Percentiles rank a stretch among this genome's conserved stretches.
Evolutionary conservation across 2,329 filamentous ascomycete genomes (phyloP).

Genomic region (Byssoonygena ceratinophila): DNA sequence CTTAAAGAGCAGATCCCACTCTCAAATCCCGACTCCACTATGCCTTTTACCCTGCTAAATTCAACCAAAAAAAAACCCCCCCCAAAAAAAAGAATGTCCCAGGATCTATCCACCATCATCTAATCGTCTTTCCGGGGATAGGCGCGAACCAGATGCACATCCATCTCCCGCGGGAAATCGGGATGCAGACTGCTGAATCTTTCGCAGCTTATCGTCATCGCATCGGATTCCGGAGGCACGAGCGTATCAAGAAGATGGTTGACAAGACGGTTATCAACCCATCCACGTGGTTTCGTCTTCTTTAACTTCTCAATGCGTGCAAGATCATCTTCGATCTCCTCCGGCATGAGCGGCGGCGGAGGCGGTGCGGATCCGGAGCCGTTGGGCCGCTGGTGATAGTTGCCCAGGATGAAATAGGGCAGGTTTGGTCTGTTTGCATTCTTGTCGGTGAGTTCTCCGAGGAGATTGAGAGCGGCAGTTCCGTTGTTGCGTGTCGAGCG

Average conservation of each 20-base stretch:
- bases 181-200: conserved; percentile 35
- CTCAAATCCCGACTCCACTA: no score
- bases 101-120: not conserved
- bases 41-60: not conserved
- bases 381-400: conserved; percentile 37
- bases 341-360: conserved; percentile 35
- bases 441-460: conserved; percentile 47
- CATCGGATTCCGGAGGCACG: conserved; percentile 14
- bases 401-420: conserved; percentile 39
- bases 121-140: conserved; percentile 15
- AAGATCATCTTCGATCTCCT: conserved; percentile 40
- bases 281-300: conserved; percentile 28
- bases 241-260: conserved; percentile 31
- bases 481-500: conserved; percentile 44
- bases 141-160: conserved; percentile 35
- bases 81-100: not conserved
- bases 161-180: conserved; percentile 36
- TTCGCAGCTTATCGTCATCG: conserved; percentile 23
- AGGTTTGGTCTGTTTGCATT: conserved; percentile 37
- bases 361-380: conserved; percentile 33
- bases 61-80: not conserved
- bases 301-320: conserved; percentile 33
- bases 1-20: no score
- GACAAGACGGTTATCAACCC: conserved; percentile 35
- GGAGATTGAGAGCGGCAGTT: conserved; percentile 44